Evolutionary conservation across 169 alveolate genomes (phyloP), one percentile per base, ranked within the genome.

Genomic region (Condylostoma magnum): DNA sequence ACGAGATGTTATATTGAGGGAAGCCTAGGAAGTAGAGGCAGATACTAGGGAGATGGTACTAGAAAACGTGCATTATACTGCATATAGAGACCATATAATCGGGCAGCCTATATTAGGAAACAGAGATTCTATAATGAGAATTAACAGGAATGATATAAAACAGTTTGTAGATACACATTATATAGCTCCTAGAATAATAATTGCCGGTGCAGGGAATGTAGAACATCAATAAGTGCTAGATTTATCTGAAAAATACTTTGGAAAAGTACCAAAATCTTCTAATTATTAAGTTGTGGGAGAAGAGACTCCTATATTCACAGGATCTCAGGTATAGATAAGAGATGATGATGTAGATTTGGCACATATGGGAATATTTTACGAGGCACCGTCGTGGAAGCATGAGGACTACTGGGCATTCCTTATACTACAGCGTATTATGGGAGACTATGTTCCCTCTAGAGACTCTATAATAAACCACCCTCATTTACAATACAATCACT

Each of bases 361-460:
- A 0, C 94, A 95, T 78, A 95, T 94, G 43, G 99, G 99, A n/a
- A 93, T 94, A 2, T 94, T 97, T 15, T 91, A 97, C 93, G 90
- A 88, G 46, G 96, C 98, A 15, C 98, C 98, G 4, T 95, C 67
- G 28, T 90, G 95, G 94, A 69, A 18, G 5, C 76, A 77, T 65
- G 66, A 77, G 34, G 89, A 97, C 77, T 90, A 94, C 46, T 93
- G 94, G 69, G 87, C 95, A 33, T 92, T 96, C 80, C 90, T 97
- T 90, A 83, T 97, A 52, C 77, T 97, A 86, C 97, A 97, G 72
- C 87, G 98, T 71, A 93, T 97, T 41, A 87, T 95, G 30, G 99
- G 99, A 3, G 93, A 91, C 47, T 89, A 90, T 76, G 90, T 91
- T 20, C 47, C 66, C 48, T 72, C 81, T 46, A 80, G 78, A 77